phyloP scores from a whole-genome alignment of 768 basidiomycete species.

The Psilocybe cubensis region DNA sequence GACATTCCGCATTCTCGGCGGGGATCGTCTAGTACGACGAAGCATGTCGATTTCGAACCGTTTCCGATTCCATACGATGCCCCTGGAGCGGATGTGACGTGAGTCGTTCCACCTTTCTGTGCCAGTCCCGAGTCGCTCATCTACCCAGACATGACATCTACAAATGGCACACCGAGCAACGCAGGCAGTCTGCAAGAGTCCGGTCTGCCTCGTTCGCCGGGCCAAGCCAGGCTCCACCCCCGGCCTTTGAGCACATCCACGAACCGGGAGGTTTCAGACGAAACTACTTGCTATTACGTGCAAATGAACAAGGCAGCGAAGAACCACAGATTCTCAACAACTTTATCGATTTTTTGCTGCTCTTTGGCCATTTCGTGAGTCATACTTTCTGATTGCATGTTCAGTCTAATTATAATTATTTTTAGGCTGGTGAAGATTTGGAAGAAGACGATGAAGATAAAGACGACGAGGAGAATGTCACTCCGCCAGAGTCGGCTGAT shows the following conservation, averaged over 20 bases:
- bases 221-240: slow-evolving; percentile 57
- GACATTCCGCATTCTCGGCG: slow-evolving; percentile 25
- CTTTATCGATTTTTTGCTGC: slow-evolving; percentile 92
- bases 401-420: background rate
- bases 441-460: slow-evolving; percentile 85
- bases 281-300: slow-evolving; percentile 79
- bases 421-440: slow-evolving; percentile 87
- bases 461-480: slow-evolving; percentile 55
- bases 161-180: slow-evolving; percentile 88
- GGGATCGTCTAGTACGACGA: slow-evolving; percentile 22
- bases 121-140: background rate
- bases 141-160: slow-evolving; percentile 80
- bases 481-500: slow-evolving; percentile 25
- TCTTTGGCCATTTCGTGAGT: slow-evolving; percentile 96
- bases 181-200: slow-evolving; percentile 58
- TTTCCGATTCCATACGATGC: slow-evolving; percentile 92
- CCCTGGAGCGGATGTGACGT: slow-evolving; percentile 92
- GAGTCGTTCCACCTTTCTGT: slow-evolving; percentile 36
- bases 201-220: slow-evolving; percentile 76
- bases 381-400: background rate
- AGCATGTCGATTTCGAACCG: slow-evolving; percentile 50
- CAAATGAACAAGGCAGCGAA: slow-evolving; percentile 65
- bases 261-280: slow-evolving; percentile 95
- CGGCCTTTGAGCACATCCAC: slow-evolving; percentile 90
- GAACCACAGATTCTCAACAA: slow-evolving; percentile 75